Conservation (phyloP, 2,329 filamentous ascomycete species). For the Hortaea sp. region DNA sequence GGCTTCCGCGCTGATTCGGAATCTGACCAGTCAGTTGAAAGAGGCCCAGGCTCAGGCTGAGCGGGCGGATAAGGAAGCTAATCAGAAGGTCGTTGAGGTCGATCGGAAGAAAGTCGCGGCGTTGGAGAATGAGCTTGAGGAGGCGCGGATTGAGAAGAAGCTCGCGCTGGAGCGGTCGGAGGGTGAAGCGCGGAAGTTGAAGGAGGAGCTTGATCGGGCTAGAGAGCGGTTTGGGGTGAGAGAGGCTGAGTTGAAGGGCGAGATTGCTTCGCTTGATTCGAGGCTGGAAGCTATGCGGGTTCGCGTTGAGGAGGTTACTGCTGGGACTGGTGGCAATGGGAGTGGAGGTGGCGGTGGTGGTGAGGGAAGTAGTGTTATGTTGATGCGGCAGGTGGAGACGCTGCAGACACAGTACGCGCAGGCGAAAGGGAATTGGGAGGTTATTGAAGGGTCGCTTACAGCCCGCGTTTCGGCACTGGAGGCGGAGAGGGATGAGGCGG, state of each 20-base stretch:
- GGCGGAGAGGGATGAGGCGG: conserved; percentile 80
- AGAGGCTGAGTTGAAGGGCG: conserved; percentile 71
- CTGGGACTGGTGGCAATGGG: conserved; percentile 38
- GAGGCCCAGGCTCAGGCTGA: conserved; percentile 58
- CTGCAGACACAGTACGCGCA: conserved; percentile 90
- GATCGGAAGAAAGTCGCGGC: conserved; percentile 49
- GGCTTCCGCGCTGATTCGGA: conserved; percentile 52
- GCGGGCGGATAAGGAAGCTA: conserved; percentile 54
- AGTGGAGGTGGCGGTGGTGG: conserved; percentile 44
- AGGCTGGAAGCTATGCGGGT: conserved; percentile 82
- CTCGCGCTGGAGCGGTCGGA: conserved; percentile 60
- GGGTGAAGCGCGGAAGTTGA: conserved; percentile 59
- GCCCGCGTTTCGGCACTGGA: conserved; percentile 69
- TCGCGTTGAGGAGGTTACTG: conserved; percentile 71
- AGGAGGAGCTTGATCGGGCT: conserved; percentile 62
- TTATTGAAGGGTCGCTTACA: conserved; percentile 78
- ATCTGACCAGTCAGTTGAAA: conserved; percentile 60
- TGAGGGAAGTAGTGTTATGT: conserved; percentile 46
- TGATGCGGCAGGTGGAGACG: conserved; percentile 88
- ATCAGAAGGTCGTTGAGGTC: conserved; percentile 56
- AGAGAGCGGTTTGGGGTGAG: conserved; percentile 57
- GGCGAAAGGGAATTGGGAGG: conserved; percentile 95
- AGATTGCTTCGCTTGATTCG: conserved; percentile 67
- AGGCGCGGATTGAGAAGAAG: conserved; percentile 63
- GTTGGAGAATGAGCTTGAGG: conserved; percentile 55